A percentile compares a stretch with the other conserved stretches of the same genome.
Evolutionary conservation across 2,329 filamentous ascomycete species (phyloP).

Genomic region (Chrysoporthe austroafricana): DNA sequence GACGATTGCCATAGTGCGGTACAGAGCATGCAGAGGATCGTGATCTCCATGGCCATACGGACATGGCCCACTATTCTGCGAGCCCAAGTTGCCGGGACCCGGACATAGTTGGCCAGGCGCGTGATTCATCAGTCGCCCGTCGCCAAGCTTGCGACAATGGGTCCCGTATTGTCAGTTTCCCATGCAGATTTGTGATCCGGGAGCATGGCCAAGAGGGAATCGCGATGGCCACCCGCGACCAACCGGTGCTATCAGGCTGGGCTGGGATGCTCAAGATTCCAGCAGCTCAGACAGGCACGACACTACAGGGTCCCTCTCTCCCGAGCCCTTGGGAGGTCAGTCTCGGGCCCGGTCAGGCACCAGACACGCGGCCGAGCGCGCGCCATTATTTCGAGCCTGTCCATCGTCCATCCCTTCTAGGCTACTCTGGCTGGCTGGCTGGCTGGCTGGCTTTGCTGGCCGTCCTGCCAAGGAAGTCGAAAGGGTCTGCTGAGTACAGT

Average conservation of each 20-base stretch:
- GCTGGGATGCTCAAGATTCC: neutral
- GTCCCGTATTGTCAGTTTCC: constrained; percentile 3
- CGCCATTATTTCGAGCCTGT: neutral
- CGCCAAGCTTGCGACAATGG: neutral
- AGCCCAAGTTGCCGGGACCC: neutral
- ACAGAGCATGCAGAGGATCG: neutral
- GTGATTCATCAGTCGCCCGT: neutral
- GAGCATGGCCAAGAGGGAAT: neutral
- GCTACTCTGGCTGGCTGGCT: neutral
- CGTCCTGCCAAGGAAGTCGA: neutral
- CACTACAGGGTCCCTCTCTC: neutral
- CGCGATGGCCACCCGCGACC: neutral
- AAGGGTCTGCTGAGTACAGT: neutral
- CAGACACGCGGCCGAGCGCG: neutral
- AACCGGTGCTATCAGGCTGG: neutral
- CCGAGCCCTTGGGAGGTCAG: neutral
- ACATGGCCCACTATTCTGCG: neutral
- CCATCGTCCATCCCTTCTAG: too few relatives aligned
- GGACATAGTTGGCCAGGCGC: neutral
- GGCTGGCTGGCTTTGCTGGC: neutral
- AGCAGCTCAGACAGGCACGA: neutral
- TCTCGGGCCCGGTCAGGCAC: neutral
- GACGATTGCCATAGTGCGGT: too few relatives aligned
- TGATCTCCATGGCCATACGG: neutral
- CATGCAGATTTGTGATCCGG: neutral